A percentile compares a stretch with the other conserved stretches of the same genome.
These are phyloP conservation scores for Ceratobasidium sp. DNA, from an alignment of 1,284 basidiomycete species.

Conservation along the genomic window DNA sequence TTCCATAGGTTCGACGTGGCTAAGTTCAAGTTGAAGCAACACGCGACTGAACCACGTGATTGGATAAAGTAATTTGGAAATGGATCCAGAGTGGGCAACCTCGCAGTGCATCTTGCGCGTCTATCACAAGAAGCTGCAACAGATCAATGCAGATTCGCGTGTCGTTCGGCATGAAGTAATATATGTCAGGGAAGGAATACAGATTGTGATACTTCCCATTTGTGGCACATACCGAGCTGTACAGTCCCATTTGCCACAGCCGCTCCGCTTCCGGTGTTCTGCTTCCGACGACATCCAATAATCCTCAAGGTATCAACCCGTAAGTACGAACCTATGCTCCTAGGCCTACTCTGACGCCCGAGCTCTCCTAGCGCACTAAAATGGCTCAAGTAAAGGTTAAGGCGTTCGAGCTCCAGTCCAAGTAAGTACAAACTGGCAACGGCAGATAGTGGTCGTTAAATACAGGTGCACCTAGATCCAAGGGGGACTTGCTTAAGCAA, in stretches of 20 bases:
- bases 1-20: conserved; percentile 40
- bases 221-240: conserved; percentile 18
- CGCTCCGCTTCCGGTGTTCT: conserved; percentile 31
- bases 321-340: conserved; percentile 33
- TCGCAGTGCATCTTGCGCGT: neutral
- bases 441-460: conserved; percentile 34
- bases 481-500: conserved; percentile 97
- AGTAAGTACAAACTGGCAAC: conserved; percentile 66
- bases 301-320: conserved; percentile 35
- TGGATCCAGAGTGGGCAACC: neutral
- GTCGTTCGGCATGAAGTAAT: neutral
- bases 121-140: neutral
- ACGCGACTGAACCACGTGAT: conserved; percentile 29
- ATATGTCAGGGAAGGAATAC: neutral
- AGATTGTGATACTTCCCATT: neutral
- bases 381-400: conserved; percentile 71
- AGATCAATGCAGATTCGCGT: neutral
- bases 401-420: conserved; percentile 98
- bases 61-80: conserved; percentile 6
- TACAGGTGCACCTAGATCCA: conserved; percentile 71
- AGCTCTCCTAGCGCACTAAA: conserved; percentile 24
- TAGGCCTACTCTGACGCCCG: neutral
- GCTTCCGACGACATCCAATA: conserved; percentile 39
- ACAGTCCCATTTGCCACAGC: conserved; percentile 30
- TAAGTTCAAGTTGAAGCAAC: conserved; percentile 41